Conservation (phyloP, 176 grass and related monocot species). For the Triticum turgidum region DNA sequence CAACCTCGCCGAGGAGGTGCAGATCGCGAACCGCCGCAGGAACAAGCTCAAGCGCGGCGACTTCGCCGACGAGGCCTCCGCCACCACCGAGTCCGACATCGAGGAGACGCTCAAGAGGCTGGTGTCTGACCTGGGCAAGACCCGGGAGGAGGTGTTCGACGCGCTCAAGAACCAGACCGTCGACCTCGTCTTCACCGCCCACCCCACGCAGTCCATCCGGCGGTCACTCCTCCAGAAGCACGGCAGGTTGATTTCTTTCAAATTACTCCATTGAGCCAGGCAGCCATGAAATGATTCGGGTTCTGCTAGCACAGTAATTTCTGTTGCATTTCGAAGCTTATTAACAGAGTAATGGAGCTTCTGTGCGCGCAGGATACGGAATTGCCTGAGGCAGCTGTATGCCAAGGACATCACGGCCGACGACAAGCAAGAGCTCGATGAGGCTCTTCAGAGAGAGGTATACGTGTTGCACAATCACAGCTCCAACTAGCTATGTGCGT, state of each 20-base stretch:
- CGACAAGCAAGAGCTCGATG: conserved; percentile 80
- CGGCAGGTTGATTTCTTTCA: neutral
- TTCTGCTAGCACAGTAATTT: neutral
- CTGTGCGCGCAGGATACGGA: conserved; percentile 54
- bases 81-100: conserved; percentile 78
- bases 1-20: conserved; percentile 86
- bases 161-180: conserved; percentile 80
- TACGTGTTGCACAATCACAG: neutral
- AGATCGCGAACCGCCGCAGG: conserved; percentile 64
- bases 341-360: neutral
- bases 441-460: conserved; percentile 75
- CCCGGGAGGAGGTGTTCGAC: conserved; percentile 68
- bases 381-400: conserved; percentile 57
- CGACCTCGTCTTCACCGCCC: conserved; percentile 87
- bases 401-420: conserved; percentile 61
- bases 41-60: conserved; percentile 65
- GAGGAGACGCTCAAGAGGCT: conserved; percentile 77
- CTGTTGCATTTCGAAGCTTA: neutral
- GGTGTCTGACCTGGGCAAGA: conserved; percentile 52
- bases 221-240: conserved; percentile 88
- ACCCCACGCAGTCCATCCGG: conserved; percentile 82
- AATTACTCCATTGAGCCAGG: neutral
- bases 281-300: neutral
- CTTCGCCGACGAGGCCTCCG: conserved; percentile 67
- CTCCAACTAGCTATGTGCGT: neutral